Conservation (phyloP, 768 basidiomycete genomes). For the Dioszegia crocea region DNA sequence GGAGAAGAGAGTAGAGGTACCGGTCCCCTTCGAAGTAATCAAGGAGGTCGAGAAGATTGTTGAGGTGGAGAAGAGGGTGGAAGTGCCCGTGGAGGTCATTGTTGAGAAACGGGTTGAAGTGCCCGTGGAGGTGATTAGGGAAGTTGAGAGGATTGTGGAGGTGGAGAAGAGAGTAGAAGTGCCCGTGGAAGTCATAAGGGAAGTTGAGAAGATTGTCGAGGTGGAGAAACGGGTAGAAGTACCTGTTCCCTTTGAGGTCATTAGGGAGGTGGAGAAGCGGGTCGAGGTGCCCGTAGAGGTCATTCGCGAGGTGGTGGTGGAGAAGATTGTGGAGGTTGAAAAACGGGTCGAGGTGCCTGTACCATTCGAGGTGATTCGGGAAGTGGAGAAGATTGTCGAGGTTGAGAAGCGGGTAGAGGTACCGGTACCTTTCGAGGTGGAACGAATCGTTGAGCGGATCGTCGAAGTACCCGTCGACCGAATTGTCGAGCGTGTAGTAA, state of each 20-base stretch:
- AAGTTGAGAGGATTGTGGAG: constrained; percentile 33
- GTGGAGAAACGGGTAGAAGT: constrained; percentile 47
- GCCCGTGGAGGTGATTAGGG: constrained; percentile 37
- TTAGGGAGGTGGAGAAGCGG: constrained; percentile 27
- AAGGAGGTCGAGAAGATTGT: constrained; percentile 31
- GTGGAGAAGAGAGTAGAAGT: constrained; percentile 39
- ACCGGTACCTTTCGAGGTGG: constrained; percentile 33
- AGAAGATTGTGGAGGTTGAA: constrained; percentile 43
- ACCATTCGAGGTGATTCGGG: constrained; percentile 26
- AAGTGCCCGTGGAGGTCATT: constrained; percentile 36
- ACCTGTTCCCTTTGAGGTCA: constrained; percentile 25
- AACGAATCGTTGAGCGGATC: constrained; percentile 39
- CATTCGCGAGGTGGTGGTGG: constrained; percentile 43
- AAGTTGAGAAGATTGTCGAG: constrained; percentile 34
- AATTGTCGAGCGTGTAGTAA: constrained; percentile 31
- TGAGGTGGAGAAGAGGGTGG: constrained; percentile 47
- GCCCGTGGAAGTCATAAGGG: constrained; percentile 37
- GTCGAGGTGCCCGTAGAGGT: constrained; percentile 33
- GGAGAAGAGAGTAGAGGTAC: constrained; percentile 31
- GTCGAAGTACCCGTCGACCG: constrained; percentile 38
- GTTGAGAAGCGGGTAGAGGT: constrained; percentile 30
- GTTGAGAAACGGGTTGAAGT: constrained; percentile 33
- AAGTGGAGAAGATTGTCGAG: constrained; percentile 39
- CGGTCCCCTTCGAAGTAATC: constrained; percentile 29
- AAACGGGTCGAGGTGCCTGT: constrained; percentile 32